These are phyloP conservation scores for Phragmites australis DNA, from an alignment of 176 grass and related monocot species.

Conservation along the genomic window DNA sequence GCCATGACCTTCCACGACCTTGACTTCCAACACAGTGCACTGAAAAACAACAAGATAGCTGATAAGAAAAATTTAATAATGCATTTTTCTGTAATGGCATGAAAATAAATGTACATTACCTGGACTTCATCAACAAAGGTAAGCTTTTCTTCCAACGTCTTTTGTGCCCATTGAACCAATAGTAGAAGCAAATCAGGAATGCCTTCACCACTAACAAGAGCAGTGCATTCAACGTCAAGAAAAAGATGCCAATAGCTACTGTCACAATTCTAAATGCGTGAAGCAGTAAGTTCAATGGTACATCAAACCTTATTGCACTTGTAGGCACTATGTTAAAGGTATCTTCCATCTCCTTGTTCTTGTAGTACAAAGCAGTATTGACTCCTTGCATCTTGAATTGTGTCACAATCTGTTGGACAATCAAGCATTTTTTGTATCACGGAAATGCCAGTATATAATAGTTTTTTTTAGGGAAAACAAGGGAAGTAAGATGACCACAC, in stretches of 20 bases:
- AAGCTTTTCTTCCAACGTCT: constrained; percentile 91
- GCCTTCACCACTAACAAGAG: constrained; percentile 73
- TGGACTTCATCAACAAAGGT: constrained; percentile 95
- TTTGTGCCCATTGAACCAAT: constrained; percentile 92
- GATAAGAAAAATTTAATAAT: not conserved
- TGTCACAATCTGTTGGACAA: constrained; percentile 69
- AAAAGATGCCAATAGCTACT: constrained; percentile 17
- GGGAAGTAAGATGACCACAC: constrained; percentile 17
- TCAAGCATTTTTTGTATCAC: not conserved
- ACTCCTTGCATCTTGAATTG: constrained; percentile 95
- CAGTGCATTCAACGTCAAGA: not conserved
- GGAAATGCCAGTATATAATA: not conserved
- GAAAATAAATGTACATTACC: constrained; percentile 45
- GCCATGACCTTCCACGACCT: constrained; percentile 89
- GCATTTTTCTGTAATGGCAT: not conserved
- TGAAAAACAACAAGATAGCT: constrained; percentile 47
- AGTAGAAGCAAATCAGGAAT: constrained; percentile 93
- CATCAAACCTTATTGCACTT: constrained; percentile 77
- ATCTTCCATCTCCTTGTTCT: constrained; percentile 90
- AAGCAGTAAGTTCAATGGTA: constrained; percentile 6
- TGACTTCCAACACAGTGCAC: constrained; percentile 96
- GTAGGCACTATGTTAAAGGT: constrained; percentile 95
- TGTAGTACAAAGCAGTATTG: constrained; percentile 93
- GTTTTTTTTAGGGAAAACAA: not conserved
- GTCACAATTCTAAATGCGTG: constrained; percentile 5